Conservation (phyloP, 2,329 filamentous ascomycete species). For the Myrmaecium sp. region DNA sequence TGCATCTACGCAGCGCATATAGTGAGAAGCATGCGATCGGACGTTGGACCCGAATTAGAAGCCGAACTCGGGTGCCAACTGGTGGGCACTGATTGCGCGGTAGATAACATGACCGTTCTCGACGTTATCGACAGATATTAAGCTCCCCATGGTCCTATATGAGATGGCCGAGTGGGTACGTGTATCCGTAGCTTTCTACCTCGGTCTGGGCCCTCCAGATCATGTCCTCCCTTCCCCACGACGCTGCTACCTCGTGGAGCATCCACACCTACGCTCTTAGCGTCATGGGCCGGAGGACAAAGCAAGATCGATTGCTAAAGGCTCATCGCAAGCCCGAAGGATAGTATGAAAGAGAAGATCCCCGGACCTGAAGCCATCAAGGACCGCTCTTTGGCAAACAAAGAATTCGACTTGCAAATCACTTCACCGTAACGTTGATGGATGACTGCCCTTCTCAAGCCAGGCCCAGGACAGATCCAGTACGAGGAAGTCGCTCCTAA, state of each 20-base stretch:
- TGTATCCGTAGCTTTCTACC: background rate
- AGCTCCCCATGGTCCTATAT: conserved; percentile 5
- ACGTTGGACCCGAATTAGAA: conserved; percentile 21
- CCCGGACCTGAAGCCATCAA: too few relatives aligned
- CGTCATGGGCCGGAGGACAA: too few relatives aligned
- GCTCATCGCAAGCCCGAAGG: too few relatives aligned
- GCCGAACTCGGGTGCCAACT: conserved; percentile 23
- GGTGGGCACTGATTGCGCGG: conserved; percentile 22
- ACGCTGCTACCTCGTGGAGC: background rate
- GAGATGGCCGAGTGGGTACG: background rate
- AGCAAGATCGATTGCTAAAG: conserved; percentile 3
- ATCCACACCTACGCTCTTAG: background rate
- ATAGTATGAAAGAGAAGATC: too few relatives aligned
- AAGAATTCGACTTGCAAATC: too few relatives aligned
- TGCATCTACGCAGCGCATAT: conserved; percentile 27
- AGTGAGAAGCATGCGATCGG: conserved; percentile 26
- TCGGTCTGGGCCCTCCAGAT: too few relatives aligned
- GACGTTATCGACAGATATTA: conserved; percentile 29
- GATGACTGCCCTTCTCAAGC: too few relatives aligned
- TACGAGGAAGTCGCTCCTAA: too few relatives aligned
- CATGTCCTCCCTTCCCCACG: too few relatives aligned
- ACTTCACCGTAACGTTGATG: too few relatives aligned
- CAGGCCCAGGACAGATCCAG: too few relatives aligned
- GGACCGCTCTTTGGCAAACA: too few relatives aligned
- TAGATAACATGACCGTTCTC: conserved; percentile 27